Evolutionary conservation across 495 filamentous ascomycete genomes (phyloP).

Genomic region (Daldinia loculata): DNA sequence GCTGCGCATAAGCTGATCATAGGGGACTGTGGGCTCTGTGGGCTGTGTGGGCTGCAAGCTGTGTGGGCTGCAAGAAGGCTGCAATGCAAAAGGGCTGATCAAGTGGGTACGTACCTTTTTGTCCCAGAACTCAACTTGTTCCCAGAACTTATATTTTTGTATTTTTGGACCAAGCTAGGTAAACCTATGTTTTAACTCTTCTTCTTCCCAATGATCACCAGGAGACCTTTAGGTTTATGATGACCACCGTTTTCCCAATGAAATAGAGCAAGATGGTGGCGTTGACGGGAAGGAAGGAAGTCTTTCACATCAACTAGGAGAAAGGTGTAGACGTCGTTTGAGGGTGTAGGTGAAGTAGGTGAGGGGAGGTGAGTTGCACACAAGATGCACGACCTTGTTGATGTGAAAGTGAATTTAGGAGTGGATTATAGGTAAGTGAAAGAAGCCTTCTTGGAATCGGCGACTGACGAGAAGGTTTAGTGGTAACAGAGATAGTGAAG

Average conservation of each 20-base stretch:
- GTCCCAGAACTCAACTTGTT: not conserved
- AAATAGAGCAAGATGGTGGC: not conserved
- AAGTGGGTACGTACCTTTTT: not conserved
- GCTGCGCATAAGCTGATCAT: not conserved
- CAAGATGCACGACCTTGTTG: not conserved
- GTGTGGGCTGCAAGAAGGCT: not conserved
- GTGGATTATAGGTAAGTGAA: not conserved
- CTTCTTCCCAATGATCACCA: not conserved
- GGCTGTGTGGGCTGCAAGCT: not conserved
- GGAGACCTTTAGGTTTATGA: not conserved
- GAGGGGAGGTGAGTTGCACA: not conserved
- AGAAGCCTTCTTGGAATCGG: not conserved
- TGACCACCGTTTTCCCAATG: not conserved
- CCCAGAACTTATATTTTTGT: not conserved
- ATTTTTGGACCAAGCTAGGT: not conserved
- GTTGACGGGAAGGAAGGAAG: not conserved
- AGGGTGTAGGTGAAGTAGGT: not conserved
- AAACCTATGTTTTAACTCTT: not conserved
- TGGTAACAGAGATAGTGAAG: not conserved
- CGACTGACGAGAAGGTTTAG: not conserved
- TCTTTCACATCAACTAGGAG: not conserved
- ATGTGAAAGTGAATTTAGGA: not conserved
- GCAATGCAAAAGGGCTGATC: not conserved
- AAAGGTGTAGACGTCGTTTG: not conserved
- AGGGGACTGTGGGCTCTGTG: not conserved